Base-by-base conservation (phyloP, 768 basidiomycete species). In the Dendrothele bispora region DNA sequence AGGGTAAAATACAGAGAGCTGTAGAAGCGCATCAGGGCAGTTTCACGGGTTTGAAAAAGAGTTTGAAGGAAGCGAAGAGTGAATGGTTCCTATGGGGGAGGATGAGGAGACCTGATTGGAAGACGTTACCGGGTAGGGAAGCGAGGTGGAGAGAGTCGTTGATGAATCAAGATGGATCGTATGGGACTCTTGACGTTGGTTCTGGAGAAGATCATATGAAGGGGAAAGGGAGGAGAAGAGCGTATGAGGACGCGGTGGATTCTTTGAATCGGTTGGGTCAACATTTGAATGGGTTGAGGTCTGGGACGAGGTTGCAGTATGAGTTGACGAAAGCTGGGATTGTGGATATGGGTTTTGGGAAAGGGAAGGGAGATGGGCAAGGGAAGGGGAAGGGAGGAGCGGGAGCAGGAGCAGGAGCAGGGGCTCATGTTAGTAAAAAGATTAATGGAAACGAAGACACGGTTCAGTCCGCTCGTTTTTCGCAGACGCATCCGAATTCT, bases 211-310 rank as follows among this genome's bases (percentile, higher is more conserved):
- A 43, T 15, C 28, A 41, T 8, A 51, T 35, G 29, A 53, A 51
- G 7, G 51, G 45, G 25, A 36, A 68, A 64, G 35, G 69, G 59
- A 58, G 61, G 35, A 68, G 80, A 41, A 71, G 73, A 44, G 84
- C 88, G 0, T 95, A 95, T 49, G 88, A 89, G 53, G 91, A 93
- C 52, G 88, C 90, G 0, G 87, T 98, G 10, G 84, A 84, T 50
- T 86, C 86, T 57, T 72, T 99, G 57, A 95, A 89, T 50, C 74
- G 93, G 15, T 79, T 99, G 4, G 97, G 91, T 1, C 95, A 99
- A 60, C 95, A 98, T 69, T 67, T 99, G 30, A 94, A 87, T 47
- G 94, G 95, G 21, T 70, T 98, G 49, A 70, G 95, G 39, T 84
- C 88, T 48, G 89, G 93, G 1, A 91, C 87, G 6, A 77, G 80